Evolutionary conservation across 768 basidiomycete genomes (phyloP).

Genomic region (Lactarius vividus): DNA sequence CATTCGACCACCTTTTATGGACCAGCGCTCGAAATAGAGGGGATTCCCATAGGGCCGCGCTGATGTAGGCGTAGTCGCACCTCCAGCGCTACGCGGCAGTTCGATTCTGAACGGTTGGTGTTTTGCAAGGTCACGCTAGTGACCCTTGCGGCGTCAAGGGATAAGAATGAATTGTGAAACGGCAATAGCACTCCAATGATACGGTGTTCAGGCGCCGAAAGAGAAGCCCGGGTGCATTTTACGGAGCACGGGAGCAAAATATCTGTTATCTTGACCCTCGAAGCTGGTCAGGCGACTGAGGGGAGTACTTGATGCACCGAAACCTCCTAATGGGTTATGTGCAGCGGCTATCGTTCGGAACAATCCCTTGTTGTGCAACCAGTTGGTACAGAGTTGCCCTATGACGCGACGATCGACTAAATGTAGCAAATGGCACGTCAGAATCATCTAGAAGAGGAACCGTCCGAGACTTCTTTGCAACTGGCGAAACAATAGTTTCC

Average conservation of each 20-base stretch:
- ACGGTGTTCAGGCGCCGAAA: neutral
- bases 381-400: neutral
- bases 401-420: neutral
- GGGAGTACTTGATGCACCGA: neutral
- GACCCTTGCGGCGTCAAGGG: neutral
- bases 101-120: neutral
- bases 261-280: neutral
- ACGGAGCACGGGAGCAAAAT: neutral
- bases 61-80: neutral
- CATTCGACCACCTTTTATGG: neutral
- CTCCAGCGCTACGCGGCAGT: neutral
- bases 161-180: neutral
- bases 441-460: neutral
- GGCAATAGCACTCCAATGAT: neutral
- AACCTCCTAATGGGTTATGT: neutral
- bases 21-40: neutral
- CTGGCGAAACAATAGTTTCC: neutral
- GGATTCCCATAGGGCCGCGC: neutral
- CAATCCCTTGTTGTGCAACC: neutral
- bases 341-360: neutral
- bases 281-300: neutral
- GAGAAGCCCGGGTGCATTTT: neutral
- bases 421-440: neutral
- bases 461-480: neutral
- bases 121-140: neutral